Evolutionary conservation across 1,284 basidiomycete species (phyloP).

Genomic region (Ganoderma meredithae): DNA sequence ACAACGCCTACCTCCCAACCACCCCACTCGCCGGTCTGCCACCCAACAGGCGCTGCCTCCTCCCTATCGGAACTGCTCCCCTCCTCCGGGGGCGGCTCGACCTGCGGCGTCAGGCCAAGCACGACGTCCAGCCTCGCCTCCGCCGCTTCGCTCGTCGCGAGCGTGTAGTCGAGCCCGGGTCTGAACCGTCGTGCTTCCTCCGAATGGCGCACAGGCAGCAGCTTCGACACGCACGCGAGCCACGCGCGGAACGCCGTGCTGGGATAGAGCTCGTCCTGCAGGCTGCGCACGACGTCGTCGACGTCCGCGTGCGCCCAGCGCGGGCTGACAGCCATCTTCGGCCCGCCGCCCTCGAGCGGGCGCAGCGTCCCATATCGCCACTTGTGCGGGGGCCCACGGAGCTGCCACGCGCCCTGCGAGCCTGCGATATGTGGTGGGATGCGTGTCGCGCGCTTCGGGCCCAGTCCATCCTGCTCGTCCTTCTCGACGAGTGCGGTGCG

Average conservation of each 20-base stretch:
- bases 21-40: slow-evolving; percentile 86
- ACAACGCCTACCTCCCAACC: slow-evolving; percentile 84
- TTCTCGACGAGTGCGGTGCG: slow-evolving; percentile 68
- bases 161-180: slow-evolving; percentile 94
- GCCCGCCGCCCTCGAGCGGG: slow-evolving; percentile 28
- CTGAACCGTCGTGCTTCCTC: slow-evolving; percentile 89
- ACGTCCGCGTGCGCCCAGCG: slow-evolving; percentile 58
- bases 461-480: slow-evolving; percentile 77
- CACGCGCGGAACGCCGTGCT: slow-evolving; percentile 89
- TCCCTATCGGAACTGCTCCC: slow-evolving; percentile 45
- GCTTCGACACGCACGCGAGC: slow-evolving; percentile 81
- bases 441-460: slow-evolving; percentile 52
- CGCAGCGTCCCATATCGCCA: slow-evolving; percentile 86
- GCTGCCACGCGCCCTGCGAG: slow-evolving; percentile 67
- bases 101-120: slow-evolving; percentile 88
- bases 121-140: slow-evolving; percentile 89
- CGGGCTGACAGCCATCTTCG: slow-evolving; percentile 49
- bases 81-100: slow-evolving; percentile 46
- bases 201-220: slow-evolving; percentile 80
- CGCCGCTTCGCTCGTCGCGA: slow-evolving; percentile 88
- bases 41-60: slow-evolving; percentile 52
- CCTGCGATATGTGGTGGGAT: slow-evolving; percentile 74
- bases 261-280: slow-evolving; percentile 82
- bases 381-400: slow-evolving; percentile 92
- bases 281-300: slow-evolving; percentile 65